Conservation (phyloP, 441 rosid genomes). For the Geranium incanum region DNA sequence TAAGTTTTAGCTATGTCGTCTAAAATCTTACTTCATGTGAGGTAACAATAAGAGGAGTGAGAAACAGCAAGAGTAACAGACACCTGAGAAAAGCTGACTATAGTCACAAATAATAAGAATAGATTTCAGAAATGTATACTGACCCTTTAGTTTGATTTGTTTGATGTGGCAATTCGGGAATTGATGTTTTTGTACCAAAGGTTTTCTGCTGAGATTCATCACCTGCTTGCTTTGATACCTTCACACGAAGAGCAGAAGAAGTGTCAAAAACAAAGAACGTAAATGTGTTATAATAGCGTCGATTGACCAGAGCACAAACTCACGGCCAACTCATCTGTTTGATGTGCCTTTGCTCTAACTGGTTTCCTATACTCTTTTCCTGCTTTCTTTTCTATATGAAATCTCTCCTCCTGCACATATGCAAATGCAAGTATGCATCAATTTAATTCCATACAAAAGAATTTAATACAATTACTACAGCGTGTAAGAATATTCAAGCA, state of each 20-base stretch:
- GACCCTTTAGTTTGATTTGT: constrained; percentile 39
- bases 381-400: constrained; percentile 33
- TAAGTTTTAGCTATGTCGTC: too few relatives aligned
- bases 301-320: constrained; percentile 25
- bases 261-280: constrained; percentile 10
- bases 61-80: not conserved
- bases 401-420: constrained; percentile 37
- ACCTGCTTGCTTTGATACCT: constrained; percentile 40
- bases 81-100: not conserved
- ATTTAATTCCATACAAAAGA: constrained; percentile 14
- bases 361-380: constrained; percentile 25
- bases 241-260: constrained; percentile 19
- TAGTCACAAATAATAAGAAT: not conserved
- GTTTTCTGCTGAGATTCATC: constrained; percentile 15
- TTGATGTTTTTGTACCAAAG: constrained; percentile 27
- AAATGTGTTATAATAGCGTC: not conserved
- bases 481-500: not conserved
- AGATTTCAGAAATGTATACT: constrained; percentile 20
- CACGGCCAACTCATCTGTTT: constrained; percentile 40
- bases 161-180: constrained; percentile 11
- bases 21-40: too few relatives aligned
- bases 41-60: too few relatives aligned
- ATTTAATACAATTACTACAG: not conserved
- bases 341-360: too few relatives aligned
- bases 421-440: constrained; percentile 5